Evolutionary conservation across 345 rosid genomes (phyloP).

Genomic region (Angophora floribunda): DNA sequence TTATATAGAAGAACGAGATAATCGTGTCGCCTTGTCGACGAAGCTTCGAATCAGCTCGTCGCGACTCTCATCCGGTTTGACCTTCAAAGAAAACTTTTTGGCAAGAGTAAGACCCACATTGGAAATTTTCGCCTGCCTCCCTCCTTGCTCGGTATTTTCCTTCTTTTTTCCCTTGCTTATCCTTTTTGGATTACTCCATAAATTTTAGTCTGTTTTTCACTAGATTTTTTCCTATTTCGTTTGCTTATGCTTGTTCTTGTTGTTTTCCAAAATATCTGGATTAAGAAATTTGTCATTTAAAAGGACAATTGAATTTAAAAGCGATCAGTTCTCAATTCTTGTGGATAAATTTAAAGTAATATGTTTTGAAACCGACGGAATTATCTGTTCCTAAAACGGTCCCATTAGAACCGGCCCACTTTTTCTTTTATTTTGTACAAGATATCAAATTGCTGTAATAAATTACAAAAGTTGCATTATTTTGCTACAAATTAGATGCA

Average conservation of each 20-base stretch:
- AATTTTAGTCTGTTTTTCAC: background rate
- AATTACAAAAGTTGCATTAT: background rate
- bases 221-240: background rate
- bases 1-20: background rate
- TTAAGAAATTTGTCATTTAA: background rate
- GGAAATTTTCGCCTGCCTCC: background rate
- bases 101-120: background rate
- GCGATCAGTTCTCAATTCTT: background rate
- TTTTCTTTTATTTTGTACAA: background rate
- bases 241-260: background rate
- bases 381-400: accelerated
- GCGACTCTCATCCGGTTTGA: background rate
- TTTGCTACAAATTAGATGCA: background rate
- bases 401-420: background rate
- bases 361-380: accelerated
- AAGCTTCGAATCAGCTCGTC: background rate
- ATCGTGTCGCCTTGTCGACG: background rate
- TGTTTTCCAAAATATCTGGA: background rate
- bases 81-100: background rate
- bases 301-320: background rate
- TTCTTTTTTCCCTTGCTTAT: background rate
- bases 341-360: background rate
- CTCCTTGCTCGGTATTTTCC: background rate
- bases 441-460: background rate
- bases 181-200: background rate